phyloP scores from a whole-genome alignment of 441 rosid species.

The Populus trichocarpa region DNA sequence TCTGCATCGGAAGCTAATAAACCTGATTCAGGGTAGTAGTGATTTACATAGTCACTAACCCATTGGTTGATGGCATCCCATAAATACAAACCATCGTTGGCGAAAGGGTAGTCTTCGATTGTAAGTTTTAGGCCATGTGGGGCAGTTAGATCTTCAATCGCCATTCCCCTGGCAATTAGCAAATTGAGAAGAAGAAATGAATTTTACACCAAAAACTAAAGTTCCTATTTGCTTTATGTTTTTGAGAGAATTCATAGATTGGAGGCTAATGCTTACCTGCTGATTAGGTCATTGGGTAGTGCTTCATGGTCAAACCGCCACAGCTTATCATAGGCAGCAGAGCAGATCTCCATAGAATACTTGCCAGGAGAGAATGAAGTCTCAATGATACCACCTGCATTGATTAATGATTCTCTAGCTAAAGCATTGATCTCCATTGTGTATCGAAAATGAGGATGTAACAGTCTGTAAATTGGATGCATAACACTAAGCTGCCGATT shows the following conservation, averaged over 20 bases:
- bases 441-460: constrained; percentile 76
- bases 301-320: constrained; percentile 70
- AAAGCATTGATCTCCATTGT: constrained; percentile 77
- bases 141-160: constrained; percentile 42
- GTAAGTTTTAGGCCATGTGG: constrained; percentile 50
- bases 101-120: constrained; percentile 64
- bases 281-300: constrained; percentile 55
- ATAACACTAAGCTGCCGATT: constrained; percentile 61
- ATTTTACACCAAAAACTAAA: neutral
- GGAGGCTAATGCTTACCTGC: constrained; percentile 29
- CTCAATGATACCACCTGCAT: constrained; percentile 63
- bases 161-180: constrained; percentile 45
- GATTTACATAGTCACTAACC: constrained; percentile 53
- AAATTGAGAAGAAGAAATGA: neutral
- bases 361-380: constrained; percentile 43
- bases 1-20: constrained; percentile 33
- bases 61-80: constrained; percentile 59
- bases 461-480: constrained; percentile 63
- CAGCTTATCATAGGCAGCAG: constrained; percentile 46
- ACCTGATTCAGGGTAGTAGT: constrained; percentile 41
- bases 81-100: constrained; percentile 52
- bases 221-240: neutral
- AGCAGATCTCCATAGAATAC: constrained; percentile 46
- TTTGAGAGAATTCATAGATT: neutral
- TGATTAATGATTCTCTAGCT: constrained; percentile 51